These are phyloP conservation scores for Penicillium cataractarum DNA, from an alignment of 495 filamentous ascomycete species.

Conservation along the genomic window DNA sequence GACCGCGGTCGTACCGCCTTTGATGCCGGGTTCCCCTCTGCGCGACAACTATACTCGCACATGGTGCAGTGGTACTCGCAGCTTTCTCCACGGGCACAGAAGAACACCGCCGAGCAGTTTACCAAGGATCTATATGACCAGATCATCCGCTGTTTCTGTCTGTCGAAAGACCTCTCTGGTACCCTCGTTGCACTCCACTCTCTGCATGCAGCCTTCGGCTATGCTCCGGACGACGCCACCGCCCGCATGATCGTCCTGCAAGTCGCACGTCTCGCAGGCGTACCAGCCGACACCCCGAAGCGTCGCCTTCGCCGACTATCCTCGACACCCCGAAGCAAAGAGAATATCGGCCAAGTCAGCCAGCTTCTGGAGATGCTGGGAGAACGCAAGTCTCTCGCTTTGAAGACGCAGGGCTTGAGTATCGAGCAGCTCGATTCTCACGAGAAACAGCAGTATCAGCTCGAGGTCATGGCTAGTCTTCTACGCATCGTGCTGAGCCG, in stretches of 20 bases:
- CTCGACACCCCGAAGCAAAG: slow-evolving; percentile 47
- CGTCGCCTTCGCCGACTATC: slow-evolving; percentile 48
- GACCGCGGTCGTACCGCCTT: slow-evolving; percentile 46
- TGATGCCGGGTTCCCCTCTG: slow-evolving; percentile 42
- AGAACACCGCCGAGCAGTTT: slow-evolving; percentile 39
- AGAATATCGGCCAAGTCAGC: slow-evolving; percentile 46
- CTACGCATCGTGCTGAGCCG: slow-evolving; percentile 56
- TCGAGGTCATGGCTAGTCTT: slow-evolving; percentile 54
- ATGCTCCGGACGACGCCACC: slow-evolving; percentile 54
- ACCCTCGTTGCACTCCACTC: slow-evolving; percentile 63
- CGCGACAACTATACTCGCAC: slow-evolving; percentile 61
- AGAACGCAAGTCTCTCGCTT: slow-evolving; percentile 38
- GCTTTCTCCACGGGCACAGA: slow-evolving; percentile 33
- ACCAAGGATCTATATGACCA: slow-evolving; percentile 58
- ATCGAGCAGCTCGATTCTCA: slow-evolving; percentile 43
- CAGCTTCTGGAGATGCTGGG: slow-evolving; percentile 42
- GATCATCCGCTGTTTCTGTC: slow-evolving; percentile 59
- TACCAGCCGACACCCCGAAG: slow-evolving; percentile 43
- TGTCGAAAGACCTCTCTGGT: slow-evolving; percentile 57
- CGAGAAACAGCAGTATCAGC: slow-evolving; percentile 49
- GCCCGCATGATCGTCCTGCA: slow-evolving; percentile 55
- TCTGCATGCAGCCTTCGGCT: slow-evolving; percentile 57
- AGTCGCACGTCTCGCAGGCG: slow-evolving; percentile 51
- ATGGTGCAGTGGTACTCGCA: slow-evolving; percentile 59
- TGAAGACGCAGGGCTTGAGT: slow-evolving; percentile 40